These are phyloP conservation scores for Cetradonia linearis DNA, from an alignment of 495 filamentous ascomycete genomes.

Conservation along the genomic window DNA sequence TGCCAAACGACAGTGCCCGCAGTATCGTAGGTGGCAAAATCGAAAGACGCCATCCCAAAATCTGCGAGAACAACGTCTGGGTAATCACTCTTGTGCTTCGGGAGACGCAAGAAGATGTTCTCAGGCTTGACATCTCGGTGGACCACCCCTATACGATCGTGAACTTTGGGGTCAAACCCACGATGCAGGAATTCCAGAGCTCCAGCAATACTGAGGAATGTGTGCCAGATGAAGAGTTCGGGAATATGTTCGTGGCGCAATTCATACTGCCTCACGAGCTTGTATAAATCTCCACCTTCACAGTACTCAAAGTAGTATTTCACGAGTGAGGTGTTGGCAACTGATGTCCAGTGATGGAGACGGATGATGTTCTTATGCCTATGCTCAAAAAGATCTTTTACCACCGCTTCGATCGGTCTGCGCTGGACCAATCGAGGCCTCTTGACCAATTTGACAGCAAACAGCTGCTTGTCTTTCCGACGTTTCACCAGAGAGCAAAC, in stretches of 20 bases:
- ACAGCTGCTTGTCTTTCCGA: slow-evolving; percentile 2
- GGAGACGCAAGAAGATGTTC: slow-evolving; percentile 72
- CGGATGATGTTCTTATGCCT: slow-evolving; percentile 20
- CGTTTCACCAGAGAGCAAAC: slow-evolving; percentile 4
- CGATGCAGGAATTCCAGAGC: slow-evolving; percentile 90
- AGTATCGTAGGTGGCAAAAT: slow-evolving; percentile 72
- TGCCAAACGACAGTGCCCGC: slow-evolving; percentile 89
- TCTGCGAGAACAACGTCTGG: slow-evolving; percentile 57
- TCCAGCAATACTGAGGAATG: slow-evolving; percentile 83
- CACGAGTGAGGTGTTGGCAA: slow-evolving; percentile 24
- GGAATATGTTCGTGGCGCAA: slow-evolving; percentile 79
- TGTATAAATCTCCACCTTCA: slow-evolving; percentile 78
- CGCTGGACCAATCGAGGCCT: neutral
- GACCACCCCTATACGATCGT: slow-evolving; percentile 49
- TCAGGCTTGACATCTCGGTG: slow-evolving; percentile 98
- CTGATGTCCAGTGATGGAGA: slow-evolving; percentile 6
- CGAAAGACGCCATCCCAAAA: slow-evolving; percentile 79
- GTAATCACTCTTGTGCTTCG: slow-evolving; percentile 26
- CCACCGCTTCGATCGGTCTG: slow-evolving; percentile 11
- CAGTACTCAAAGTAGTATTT: slow-evolving; percentile 99
- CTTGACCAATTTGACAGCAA: slow-evolving; percentile 16
- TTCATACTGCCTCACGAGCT: slow-evolving; percentile 51
- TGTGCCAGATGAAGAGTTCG: slow-evolving; percentile 94
- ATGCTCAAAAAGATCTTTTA: slow-evolving; percentile 3
- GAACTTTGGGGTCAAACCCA: slow-evolving; percentile 24